phyloP scores from a whole-genome alignment of 139 green algal genomes.

The Choricystis sp. region DNA sequence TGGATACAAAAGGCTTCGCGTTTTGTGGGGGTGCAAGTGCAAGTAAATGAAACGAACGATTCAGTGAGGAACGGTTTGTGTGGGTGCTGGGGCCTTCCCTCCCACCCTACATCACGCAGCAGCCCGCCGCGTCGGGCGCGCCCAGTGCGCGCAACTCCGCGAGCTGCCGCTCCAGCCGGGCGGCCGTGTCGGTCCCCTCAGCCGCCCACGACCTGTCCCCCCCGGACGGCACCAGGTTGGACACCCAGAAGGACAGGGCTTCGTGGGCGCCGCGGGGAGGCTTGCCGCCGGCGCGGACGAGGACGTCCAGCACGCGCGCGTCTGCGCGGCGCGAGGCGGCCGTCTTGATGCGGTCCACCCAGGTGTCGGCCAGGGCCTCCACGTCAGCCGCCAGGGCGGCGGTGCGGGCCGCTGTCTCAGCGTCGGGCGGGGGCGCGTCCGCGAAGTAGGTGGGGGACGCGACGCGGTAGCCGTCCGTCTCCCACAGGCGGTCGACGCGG shows the following conservation, averaged over 20 bases:
- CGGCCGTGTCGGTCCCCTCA: neutral
- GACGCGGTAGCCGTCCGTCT: slow-evolving; percentile 62
- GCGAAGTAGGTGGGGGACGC: slow-evolving; percentile 16
- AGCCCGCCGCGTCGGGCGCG: neutral
- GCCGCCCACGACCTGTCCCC: slow-evolving; percentile 2
- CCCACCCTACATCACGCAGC: neutral
- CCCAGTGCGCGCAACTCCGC: neutral
- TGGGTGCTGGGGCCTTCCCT: too few relatives aligned
- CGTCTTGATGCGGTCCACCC: slow-evolving; percentile 13
- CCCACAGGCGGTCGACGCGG: slow-evolving; percentile 14
- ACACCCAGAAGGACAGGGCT: slow-evolving; percentile 35
- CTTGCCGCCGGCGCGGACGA: slow-evolving; percentile 17
- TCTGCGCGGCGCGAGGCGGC: neutral
- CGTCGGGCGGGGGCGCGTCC: slow-evolving; percentile 7
- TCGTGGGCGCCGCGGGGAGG: slow-evolving; percentile 14
- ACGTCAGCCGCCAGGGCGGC: slow-evolving; percentile 5
- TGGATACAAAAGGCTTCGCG: too few relatives aligned
- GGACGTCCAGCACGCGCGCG: slow-evolving; percentile 15
- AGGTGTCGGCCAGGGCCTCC: slow-evolving; percentile 11
- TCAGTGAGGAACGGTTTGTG: too few relatives aligned
- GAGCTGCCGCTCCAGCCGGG: slow-evolving; percentile 1
- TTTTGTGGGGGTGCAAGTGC: too few relatives aligned
- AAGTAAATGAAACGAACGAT: too few relatives aligned
- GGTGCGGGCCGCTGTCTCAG: slow-evolving; percentile 6
- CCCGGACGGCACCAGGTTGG: slow-evolving; percentile 7